Evolutionary conservation across 495 filamentous ascomycete genomes (phyloP).

Genomic region (Penicillium cinerascens): DNA sequence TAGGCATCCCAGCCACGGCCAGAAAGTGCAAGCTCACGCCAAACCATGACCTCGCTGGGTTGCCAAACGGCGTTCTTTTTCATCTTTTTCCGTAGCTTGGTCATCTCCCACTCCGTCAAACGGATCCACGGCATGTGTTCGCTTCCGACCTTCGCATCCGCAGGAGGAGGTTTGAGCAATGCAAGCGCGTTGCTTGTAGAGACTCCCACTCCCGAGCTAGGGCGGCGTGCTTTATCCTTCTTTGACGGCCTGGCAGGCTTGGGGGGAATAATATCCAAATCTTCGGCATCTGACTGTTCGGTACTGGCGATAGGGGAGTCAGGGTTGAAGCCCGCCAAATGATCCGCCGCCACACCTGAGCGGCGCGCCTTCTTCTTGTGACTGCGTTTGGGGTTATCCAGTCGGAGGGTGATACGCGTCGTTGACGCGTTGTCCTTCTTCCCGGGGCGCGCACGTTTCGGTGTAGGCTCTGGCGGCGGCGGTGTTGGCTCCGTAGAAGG

Average conservation of each 20-base stretch:
- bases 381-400: slow-evolving; percentile 43
- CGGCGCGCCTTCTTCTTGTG: slow-evolving; percentile 40
- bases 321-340: slow-evolving; percentile 35
- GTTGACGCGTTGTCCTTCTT: slow-evolving; percentile 40
- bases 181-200: slow-evolving; percentile 82
- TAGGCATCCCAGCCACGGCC: slow-evolving; percentile 78
- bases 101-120: slow-evolving; percentile 88
- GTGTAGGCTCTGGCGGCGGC: slow-evolving; percentile 48
- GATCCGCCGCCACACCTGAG: slow-evolving; percentile 32
- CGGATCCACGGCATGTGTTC: slow-evolving; percentile 83
- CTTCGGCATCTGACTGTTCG: slow-evolving; percentile 44
- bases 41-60: slow-evolving; percentile 94
- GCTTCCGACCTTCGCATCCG: slow-evolving; percentile 70
- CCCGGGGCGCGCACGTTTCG: slow-evolving; percentile 47
- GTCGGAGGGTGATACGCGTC: slow-evolving; percentile 60
- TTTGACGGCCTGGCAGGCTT: slow-evolving; percentile 20
- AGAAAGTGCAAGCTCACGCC: slow-evolving; percentile 72
- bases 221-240: slow-evolving; percentile 49
- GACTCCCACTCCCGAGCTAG: slow-evolving; percentile 48
- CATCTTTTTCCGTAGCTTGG: slow-evolving; percentile 88
- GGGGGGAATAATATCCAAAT: slow-evolving; percentile 5
- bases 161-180: slow-evolving; percentile 71
- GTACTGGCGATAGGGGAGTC: slow-evolving; percentile 47
- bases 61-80: slow-evolving; percentile 98
- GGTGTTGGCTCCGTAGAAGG: slow-evolving; percentile 62